Evolutionary conservation across 2,329 filamentous ascomycete species (phyloP).

Genomic region (Triangularia verruculosa): DNA sequence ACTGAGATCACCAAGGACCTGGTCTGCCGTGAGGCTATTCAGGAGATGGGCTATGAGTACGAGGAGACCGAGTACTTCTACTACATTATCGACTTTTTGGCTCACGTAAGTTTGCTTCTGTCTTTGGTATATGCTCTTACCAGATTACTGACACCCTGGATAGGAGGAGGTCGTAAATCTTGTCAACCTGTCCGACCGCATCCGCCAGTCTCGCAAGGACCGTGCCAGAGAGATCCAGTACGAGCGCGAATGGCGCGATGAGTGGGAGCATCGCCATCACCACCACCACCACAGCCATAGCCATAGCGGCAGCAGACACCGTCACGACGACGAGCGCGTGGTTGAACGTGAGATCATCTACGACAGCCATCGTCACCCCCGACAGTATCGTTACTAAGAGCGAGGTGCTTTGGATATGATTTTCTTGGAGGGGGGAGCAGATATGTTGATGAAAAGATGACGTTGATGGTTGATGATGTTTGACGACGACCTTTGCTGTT

Average conservation of each 20-base stretch:
- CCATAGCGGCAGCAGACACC: constrained; percentile 28
- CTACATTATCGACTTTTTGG: constrained; percentile 88
- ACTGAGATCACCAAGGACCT: constrained; percentile 96
- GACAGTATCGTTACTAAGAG: constrained; percentile 25
- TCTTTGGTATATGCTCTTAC: constrained; percentile 4
- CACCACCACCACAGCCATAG: constrained; percentile 31
- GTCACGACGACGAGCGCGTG: constrained; percentile 59
- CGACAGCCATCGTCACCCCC: constrained; percentile 39
- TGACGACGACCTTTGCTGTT: constrained; percentile 3
- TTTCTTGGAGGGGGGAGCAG: neutral
- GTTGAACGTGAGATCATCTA: constrained; percentile 67
- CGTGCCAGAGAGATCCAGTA: constrained; percentile 54
- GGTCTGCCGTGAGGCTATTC: constrained; percentile 81
- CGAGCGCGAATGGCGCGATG: constrained; percentile 56
- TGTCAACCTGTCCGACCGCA: constrained; percentile 77
- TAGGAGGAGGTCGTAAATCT: constrained; percentile 86
- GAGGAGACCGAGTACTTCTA: constrained; percentile 88
- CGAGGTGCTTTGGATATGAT: neutral
- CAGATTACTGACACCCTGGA: constrained; percentile 33
- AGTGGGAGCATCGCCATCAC: constrained; percentile 42
- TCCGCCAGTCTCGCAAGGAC: constrained; percentile 61
- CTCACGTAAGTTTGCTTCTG: constrained; percentile 64
- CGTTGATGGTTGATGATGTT: neutral
- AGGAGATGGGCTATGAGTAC: constrained; percentile 78
- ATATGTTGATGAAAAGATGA: neutral